These are phyloP conservation scores for Cryptococcus jaspeensis DNA, from an alignment of 1,284 basidiomycete species.

Conservation along the genomic window DNA sequence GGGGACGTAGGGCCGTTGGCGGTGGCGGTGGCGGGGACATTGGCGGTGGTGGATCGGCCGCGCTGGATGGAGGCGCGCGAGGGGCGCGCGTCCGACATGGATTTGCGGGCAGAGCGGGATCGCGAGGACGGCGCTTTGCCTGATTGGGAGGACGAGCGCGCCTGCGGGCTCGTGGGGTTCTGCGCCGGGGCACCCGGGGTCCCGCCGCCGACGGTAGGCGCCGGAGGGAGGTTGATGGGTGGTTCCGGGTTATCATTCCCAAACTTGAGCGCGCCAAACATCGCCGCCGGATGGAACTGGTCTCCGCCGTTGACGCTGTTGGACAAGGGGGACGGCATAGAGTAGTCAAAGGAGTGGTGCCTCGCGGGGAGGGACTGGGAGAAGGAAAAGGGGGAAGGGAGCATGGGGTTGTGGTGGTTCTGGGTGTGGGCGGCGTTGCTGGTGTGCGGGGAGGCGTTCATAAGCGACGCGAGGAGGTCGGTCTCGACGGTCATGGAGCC, in stretches of 20 bases:
- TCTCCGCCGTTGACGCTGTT: conserved; percentile 16
- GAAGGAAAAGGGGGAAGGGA: conserved; percentile 18
- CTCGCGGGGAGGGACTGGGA: conserved; percentile 14
- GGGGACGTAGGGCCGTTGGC: conserved; percentile 5
- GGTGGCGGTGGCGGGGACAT: conserved; percentile 4
- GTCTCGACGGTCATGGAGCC: conserved; percentile 46
- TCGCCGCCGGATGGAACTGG: conserved; percentile 30
- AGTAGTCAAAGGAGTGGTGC: conserved; percentile 32
- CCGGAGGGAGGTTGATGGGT: conserved; percentile 20
- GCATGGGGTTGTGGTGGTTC: background rate
- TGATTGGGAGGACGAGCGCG: conserved; percentile 37
- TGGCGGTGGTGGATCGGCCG: conserved; percentile 13
- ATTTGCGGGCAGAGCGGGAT: conserved; percentile 32
- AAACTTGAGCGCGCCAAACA: conserved; percentile 36
- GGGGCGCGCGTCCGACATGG: conserved; percentile 41
- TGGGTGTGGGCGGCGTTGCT: background rate
- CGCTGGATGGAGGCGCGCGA: conserved; percentile 11
- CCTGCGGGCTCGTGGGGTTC: conserved; percentile 2
- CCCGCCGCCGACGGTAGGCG: background rate
- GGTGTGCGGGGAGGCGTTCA: conserved; percentile 17
- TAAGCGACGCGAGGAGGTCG: conserved; percentile 34
- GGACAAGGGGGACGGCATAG: conserved; percentile 32
- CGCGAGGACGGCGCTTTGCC: conserved; percentile 35
- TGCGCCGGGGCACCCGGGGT: too few relatives aligned
- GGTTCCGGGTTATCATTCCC: conserved; percentile 39